phyloP scores from a whole-genome alignment of 192 early-diverging fungal species.

The Mortierella claussenii region DNA sequence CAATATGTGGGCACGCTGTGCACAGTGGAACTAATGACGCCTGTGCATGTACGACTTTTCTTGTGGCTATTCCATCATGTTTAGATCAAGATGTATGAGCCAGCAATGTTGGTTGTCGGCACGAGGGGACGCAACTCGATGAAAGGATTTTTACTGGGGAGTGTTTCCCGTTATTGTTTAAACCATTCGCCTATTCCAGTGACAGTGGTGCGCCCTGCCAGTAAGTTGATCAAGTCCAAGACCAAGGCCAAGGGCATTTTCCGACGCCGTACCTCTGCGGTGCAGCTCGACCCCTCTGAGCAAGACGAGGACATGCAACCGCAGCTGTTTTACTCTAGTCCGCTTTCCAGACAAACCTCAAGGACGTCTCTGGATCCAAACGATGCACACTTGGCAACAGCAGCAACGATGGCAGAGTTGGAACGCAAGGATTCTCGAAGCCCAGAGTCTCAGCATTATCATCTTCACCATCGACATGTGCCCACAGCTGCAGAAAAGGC shows the following conservation, averaged over 20 bases:
- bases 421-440: constrained; percentile 13
- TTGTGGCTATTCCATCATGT: too few relatives aligned
- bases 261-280: constrained; percentile 12
- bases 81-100: constrained; percentile 70
- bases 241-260: constrained; percentile 50
- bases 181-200: constrained; percentile 76
- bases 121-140: constrained; percentile 73
- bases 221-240: constrained; percentile 54
- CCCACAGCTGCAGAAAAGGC: constrained; percentile 20
- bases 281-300: neutral
- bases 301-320: neutral
- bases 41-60: too few relatives aligned
- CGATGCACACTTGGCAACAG: neutral
- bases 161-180: constrained; percentile 73
- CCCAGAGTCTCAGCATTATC: constrained; percentile 6
- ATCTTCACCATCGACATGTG: constrained; percentile 4
- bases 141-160: constrained; percentile 75
- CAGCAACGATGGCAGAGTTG: neutral
- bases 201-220: constrained; percentile 69
- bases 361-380: constrained; percentile 13
- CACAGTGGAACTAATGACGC: too few relatives aligned
- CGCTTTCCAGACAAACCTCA: constrained; percentile 26
- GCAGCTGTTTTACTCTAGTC: constrained; percentile 27
- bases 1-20: too few relatives aligned
- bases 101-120: constrained; percentile 76